Evolutionary conservation across 768 basidiomycete genomes (phyloP), one percentile per base, ranked within the genome.

Genomic region (Tulasnella sp.): DNA sequence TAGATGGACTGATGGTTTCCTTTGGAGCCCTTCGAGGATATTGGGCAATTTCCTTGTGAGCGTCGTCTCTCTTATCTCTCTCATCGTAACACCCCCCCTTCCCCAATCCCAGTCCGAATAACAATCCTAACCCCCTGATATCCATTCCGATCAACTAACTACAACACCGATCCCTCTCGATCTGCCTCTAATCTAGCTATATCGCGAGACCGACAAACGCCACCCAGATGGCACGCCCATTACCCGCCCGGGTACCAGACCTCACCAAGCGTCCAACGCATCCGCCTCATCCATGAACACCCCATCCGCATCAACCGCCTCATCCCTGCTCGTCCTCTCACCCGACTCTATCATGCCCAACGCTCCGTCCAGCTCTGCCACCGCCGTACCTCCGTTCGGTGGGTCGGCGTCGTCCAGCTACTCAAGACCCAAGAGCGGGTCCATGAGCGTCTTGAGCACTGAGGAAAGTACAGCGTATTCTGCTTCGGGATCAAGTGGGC

Each of bases 11-110:
- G 93, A 98, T 72, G 92, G 92, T n/a, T 84, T 88, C 69, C 86
- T 87, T 69, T 96, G 93, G 93, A 88, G 85, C 64, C 93, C 93
- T 0, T 87, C 84, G 64, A 77, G 93, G 60, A 96, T 96, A 30
- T 74, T 96, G 60, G 90, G 90, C 66, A 97, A 97, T 70, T 98
- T 96, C 68, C 75, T 98, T 46, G 72, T 76, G 57, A 59, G 73
- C 67, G 10, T 3, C 34, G 34, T 38, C 48, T 49, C 30, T 21
- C 22, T 50, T 31, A 29, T 53, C 49, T 15, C 31, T 46, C 25
- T 38, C 54, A 24, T 46, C 30, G n/a, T 44, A 34, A 53, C 19
- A n/a, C 7, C 15, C 30, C 31, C 24, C 53, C 53, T 38, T 19
- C 34, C 12, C 53, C n/a, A n/a, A n/a, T 15, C 34, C 34, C 34